Percentiles rank a stretch among this genome's conserved stretches.
Conservation (phyloP, 345 rosid species). For the Populus pruinosa region DNA sequence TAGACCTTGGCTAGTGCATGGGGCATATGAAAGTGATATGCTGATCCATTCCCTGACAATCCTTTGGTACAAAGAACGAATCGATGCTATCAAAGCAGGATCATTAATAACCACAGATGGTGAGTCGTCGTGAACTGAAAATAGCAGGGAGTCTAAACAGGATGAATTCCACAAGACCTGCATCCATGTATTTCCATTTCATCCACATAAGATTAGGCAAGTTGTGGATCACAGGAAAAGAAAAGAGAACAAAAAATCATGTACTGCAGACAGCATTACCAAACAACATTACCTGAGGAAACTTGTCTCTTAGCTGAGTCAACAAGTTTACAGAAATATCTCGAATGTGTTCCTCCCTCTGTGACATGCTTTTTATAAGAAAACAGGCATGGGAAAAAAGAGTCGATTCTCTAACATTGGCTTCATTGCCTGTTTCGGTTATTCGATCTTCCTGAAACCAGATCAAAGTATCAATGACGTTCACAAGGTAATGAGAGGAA, state of each 20-base stretch:
- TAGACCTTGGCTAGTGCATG: slow-evolving; percentile 98
- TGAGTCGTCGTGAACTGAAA: slow-evolving; percentile 68
- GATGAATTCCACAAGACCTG: slow-evolving; percentile 98
- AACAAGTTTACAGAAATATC: slow-evolving; percentile 81
- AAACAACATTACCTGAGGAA: slow-evolving; percentile 74
- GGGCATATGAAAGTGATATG: slow-evolving; percentile 88
- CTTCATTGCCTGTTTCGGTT: slow-evolving; percentile 73
- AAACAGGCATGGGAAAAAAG: slow-evolving; percentile 83
- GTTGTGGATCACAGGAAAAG: slow-evolving; percentile 8
- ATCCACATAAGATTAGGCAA: slow-evolving; percentile 15
- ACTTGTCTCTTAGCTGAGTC: slow-evolving; percentile 89
- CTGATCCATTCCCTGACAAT: slow-evolving; percentile 88
- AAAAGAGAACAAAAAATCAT: not conserved
- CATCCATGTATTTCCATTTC: slow-evolving; percentile 21
- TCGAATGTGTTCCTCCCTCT: slow-evolving; percentile 91
- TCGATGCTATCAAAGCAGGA: slow-evolving; percentile 78
- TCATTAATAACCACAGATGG: slow-evolving; percentile 71
- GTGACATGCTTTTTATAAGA: slow-evolving; percentile 89
- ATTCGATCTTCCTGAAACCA: slow-evolving; percentile 81
- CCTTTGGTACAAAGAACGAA: slow-evolving; percentile 84
- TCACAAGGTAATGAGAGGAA: slow-evolving; percentile 13
- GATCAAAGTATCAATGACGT: slow-evolving; percentile 17
- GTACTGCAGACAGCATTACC: not conserved
- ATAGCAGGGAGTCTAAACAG: slow-evolving; percentile 78
- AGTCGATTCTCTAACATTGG: slow-evolving; percentile 76